These are phyloP conservation scores for Talaromyces proteolyticus DNA, from an alignment of 495 filamentous ascomycete species.

Conservation along the genomic window DNA sequence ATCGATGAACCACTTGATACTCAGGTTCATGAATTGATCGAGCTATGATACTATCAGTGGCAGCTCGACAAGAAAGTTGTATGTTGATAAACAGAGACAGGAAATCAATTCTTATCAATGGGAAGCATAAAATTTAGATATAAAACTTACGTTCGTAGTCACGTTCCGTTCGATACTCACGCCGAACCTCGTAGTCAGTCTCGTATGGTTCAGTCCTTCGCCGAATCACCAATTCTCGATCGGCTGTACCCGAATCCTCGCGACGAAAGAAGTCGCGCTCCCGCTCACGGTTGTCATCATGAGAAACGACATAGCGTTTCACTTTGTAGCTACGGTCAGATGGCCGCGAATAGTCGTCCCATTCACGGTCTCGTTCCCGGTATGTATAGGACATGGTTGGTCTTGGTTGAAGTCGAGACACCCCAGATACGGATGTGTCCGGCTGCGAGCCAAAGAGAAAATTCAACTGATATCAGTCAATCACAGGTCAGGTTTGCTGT, in stretches of 20 bases:
- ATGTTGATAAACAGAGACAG: too few relatives aligned
- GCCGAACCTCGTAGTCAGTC: slow-evolving; percentile 33
- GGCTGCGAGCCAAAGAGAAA: not conserved
- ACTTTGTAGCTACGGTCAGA: slow-evolving; percentile 32
- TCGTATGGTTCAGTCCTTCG: slow-evolving; percentile 40
- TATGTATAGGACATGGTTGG: slow-evolving; percentile 38
- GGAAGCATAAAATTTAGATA: slow-evolving; percentile 10
- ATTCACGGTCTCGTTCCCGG: slow-evolving; percentile 41
- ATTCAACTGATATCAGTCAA: not conserved
- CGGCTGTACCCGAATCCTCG: slow-evolving; percentile 28
- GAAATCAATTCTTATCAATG: not conserved
- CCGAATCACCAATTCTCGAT: slow-evolving; percentile 44
- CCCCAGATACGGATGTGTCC: not conserved
- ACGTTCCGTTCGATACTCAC: slow-evolving; percentile 42
- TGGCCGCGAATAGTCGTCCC: slow-evolving; percentile 19
- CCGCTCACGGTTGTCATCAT: slow-evolving; percentile 33
- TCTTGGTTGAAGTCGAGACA: too few relatives aligned
- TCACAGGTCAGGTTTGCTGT: not conserved
- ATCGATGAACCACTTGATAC: slow-evolving; percentile 63
- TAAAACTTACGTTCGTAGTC: slow-evolving; percentile 49
- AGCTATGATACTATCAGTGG: not conserved
- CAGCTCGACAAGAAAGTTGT: too few relatives aligned
- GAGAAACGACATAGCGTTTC: slow-evolving; percentile 45
- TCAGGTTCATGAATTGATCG: slow-evolving; percentile 48
- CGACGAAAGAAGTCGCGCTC: slow-evolving; percentile 34